phyloP scores from a whole-genome alignment of 306 rosid species.

The Prunus padus region DNA sequence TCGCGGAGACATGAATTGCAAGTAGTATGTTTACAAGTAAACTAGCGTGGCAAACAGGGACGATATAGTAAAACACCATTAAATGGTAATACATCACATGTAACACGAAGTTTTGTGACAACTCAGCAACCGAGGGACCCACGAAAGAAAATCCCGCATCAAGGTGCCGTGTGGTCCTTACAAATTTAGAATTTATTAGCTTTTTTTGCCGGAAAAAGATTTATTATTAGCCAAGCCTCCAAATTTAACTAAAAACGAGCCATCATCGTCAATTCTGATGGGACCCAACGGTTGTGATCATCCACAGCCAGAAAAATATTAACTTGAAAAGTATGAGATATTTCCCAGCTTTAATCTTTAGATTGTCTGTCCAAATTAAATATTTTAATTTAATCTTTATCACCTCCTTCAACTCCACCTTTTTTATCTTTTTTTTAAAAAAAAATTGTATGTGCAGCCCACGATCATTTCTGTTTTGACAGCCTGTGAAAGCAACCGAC shows the following conservation, averaged over 20 bases:
- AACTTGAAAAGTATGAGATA: background rate
- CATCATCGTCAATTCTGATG: background rate
- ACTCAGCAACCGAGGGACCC: background rate
- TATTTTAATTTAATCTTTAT: background rate
- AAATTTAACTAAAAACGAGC: background rate
- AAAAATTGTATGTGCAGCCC: background rate
- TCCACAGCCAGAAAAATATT: background rate
- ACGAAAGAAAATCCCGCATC: background rate
- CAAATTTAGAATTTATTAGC: background rate
- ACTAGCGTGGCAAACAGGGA: too few species aligned
- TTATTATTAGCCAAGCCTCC: background rate
- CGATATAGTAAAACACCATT: too few species aligned
- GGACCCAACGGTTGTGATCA: background rate
- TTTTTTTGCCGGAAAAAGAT: background rate
- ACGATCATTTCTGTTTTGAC: background rate
- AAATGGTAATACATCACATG: background rate
- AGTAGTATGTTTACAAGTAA: too few species aligned
- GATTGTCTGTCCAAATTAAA: background rate
- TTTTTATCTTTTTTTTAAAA: background rate
- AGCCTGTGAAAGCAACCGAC: background rate
- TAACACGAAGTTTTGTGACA: background rate
- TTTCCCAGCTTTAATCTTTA: background rate
- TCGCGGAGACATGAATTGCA: too few species aligned
- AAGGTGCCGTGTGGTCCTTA: background rate
- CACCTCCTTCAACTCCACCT: background rate